These are phyloP conservation scores for Pelargonium cotyledonis DNA, from an alignment of 441 rosid genomes.

Conservation along the genomic window DNA sequence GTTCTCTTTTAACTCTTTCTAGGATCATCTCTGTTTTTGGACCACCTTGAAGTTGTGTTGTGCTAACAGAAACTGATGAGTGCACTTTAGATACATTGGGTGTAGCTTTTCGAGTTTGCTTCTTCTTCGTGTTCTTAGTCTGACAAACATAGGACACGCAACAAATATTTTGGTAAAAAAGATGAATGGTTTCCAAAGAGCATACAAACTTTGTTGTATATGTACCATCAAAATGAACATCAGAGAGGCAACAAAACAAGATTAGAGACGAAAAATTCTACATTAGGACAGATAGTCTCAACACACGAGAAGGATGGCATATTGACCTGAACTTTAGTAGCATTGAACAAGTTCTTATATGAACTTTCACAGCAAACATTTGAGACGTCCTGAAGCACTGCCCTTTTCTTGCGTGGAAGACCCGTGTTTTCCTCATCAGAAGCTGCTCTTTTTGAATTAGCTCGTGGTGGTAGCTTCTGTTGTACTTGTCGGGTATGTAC, in stretches of 20 bases:
- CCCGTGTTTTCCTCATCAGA: constrained; percentile 38
- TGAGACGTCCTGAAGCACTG: constrained; percentile 65
- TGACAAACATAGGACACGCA: constrained; percentile 16
- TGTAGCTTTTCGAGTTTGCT: constrained; percentile 22
- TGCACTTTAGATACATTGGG: constrained; percentile 30
- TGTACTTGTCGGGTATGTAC: constrained; percentile 28
- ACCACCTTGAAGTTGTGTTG: constrained; percentile 24
- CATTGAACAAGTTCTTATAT: constrained; percentile 39
- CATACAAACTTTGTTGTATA: not conserved
- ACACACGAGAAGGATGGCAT: constrained; percentile 10
- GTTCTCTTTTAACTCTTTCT: constrained; percentile 19
- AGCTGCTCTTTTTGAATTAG: constrained; percentile 50
- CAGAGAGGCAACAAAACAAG: no score
- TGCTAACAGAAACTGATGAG: constrained; percentile 26
- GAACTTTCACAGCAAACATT: constrained; percentile 47
- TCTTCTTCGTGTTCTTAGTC: constrained; percentile 39
- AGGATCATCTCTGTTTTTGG: constrained; percentile 17
- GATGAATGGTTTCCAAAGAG: not conserved
- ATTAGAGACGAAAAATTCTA: no score
- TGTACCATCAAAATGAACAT: not conserved
- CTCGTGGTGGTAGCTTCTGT: constrained; percentile 29
- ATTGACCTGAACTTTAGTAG: constrained; percentile 53
- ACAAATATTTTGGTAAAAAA: constrained; percentile 8
- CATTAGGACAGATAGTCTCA: not conserved
- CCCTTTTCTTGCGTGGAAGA: constrained; percentile 46